Base-by-base conservation (phyloP, 2,329 filamentous ascomycete genomes). In the Fusarium sp. region DNA sequence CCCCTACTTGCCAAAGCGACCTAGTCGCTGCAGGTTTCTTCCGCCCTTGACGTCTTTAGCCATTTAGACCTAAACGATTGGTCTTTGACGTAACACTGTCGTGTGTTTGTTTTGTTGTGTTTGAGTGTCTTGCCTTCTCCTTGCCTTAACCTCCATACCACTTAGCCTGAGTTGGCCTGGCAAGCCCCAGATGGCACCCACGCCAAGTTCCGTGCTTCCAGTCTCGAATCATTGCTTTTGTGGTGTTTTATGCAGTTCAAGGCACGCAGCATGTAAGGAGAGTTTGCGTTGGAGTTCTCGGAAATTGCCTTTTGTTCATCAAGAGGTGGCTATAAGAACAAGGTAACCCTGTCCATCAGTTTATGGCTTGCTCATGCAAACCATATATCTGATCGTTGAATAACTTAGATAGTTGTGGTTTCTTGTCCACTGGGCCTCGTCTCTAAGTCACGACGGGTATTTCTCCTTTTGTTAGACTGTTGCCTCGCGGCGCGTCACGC, bases 91-190 rank as follows among this genome's bases (percentile, higher is more conserved):
- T 58, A 71, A 57, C 60, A 59, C 23, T 30, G 53, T 49, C 35
- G 58, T 65, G 52, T 28, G 56, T 71, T 69, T 75, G 49, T 67
- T 59, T 71, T 65, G 56, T 47, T 50, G 37, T 73, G 62, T 74
- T 70, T 76, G 52, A 58, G 71, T 76, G 74, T 74, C 72, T 75
- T 58, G 63, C 72, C 40, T 72, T 69, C 75, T 77, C 75, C 75
- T 77, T 77, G 72, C 75, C 68, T 77, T 62, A 57, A 72, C 59
- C 56, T 69, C 67, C 71, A 75, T 75, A 72, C 68, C 72, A 69
- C 75, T 69, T 74, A 64, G 52, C 74, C 72, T 56, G 66, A 77
- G 74, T 72, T 61, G 69, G 75, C 66, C 64, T 70, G 62, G 67
- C 67, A 70, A 70, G 60, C 67, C 66, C 46, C 59, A 64, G 61